Evolutionary conservation across 1,284 basidiomycete species (phyloP).

Genomic region (Pseudozyma thailandica): DNA sequence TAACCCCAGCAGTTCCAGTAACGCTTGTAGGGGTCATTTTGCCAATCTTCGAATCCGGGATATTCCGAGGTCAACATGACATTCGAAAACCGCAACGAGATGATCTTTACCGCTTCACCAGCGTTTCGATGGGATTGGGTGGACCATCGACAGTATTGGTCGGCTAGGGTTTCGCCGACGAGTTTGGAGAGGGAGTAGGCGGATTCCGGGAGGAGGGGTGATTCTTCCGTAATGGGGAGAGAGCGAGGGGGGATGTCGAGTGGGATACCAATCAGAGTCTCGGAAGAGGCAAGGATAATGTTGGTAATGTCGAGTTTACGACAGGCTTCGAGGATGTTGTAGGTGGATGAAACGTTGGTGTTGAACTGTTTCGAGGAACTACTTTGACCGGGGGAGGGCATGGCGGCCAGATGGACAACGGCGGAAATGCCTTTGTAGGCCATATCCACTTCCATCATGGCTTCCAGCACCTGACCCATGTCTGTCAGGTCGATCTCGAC

Average conservation of each 20-base stretch:
- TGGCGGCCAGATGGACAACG: conserved; percentile 69
- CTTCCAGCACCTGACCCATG: conserved; percentile 67
- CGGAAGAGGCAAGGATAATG: conserved; percentile 67
- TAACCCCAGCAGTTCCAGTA: conserved; percentile 55
- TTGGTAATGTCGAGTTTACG: conserved; percentile 67
- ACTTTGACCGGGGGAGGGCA: conserved; percentile 67
- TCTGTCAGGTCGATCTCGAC: conserved; percentile 66
- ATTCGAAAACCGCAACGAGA: conserved; percentile 69
- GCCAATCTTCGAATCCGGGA: conserved; percentile 67
- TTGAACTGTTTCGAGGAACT: conserved; percentile 66
- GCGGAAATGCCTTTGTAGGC: conserved; percentile 68
- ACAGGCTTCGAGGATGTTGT: conserved; percentile 69
- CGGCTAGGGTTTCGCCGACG: conserved; percentile 69
- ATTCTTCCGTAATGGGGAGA: conserved; percentile 68
- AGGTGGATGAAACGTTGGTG: conserved; percentile 67
- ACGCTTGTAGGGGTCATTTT: conserved; percentile 61
- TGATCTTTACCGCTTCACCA: conserved; percentile 57
- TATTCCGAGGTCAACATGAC: conserved; percentile 69
- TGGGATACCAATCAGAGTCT: conserved; percentile 69
- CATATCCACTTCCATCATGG: conserved; percentile 64
- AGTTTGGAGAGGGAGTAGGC: conserved; percentile 69
- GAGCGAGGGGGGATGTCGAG: conserved; percentile 64
- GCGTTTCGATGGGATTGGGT: conserved; percentile 33
- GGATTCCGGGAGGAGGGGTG: conserved; percentile 64
- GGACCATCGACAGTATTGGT: conserved; percentile 69